Percentiles rank a stretch among this genome's conserved stretches.
These are phyloP conservation scores for Clitopilus passeckerianus DNA, from an alignment of 768 basidiomycete species.

Conservation along the genomic window DNA sequence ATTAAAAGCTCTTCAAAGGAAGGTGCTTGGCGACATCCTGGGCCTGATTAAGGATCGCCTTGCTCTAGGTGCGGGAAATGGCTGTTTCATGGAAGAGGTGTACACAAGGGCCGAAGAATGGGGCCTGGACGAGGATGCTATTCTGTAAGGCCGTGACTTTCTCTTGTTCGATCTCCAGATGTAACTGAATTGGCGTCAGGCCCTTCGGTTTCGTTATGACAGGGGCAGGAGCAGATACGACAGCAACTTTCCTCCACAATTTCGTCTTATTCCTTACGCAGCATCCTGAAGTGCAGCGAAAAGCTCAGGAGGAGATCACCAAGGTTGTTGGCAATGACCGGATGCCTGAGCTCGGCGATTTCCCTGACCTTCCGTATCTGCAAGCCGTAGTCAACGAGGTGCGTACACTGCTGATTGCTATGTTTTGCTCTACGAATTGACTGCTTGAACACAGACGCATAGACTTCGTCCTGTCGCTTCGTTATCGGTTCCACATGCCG, in stretches of 20 bases:
- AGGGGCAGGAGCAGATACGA: conserved; percentile 24
- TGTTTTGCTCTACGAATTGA: neutral
- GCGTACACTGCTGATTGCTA: neutral
- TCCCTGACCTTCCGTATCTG: conserved; percentile 14
- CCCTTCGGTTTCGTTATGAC: neutral
- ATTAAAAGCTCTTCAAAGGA: conserved; percentile 2
- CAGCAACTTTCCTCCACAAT: conserved; percentile 17
- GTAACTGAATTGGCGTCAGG: neutral
- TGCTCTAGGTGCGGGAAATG: conserved; percentile 12
- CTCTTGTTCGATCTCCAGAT: neutral
- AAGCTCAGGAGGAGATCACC: conserved; percentile 22
- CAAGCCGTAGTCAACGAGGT: conserved; percentile 13
- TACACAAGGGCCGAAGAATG: conserved; percentile 6
- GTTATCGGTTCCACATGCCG: conserved; percentile 12
- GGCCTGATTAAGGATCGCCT: conserved; percentile 2
- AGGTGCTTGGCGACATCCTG: conserved; percentile 4
- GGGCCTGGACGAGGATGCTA: neutral
- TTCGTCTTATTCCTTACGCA: conserved; percentile 21
- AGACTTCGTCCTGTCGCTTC: conserved; percentile 15
- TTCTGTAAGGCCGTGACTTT: neutral
- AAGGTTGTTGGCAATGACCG: conserved; percentile 18
- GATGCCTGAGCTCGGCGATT: conserved; percentile 21
- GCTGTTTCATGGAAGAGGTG: conserved; percentile 19
- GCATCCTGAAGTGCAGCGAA: conserved; percentile 16
- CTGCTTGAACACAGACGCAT: conserved; percentile 5